phyloP scores from a whole-genome alignment of 192 early-diverging fungal genomes.

The Rhizophagus sp. region DNA sequence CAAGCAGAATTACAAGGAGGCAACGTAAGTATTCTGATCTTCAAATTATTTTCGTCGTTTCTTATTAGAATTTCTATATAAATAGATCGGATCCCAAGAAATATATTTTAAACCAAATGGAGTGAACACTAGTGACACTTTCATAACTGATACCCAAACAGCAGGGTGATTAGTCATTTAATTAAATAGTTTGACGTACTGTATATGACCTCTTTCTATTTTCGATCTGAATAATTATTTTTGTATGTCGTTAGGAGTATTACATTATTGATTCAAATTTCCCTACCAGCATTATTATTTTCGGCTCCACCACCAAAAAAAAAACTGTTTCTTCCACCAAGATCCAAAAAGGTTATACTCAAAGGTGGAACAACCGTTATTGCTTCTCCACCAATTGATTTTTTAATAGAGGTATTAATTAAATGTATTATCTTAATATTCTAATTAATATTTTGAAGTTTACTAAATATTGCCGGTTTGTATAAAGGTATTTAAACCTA shows the following conservation, averaged over 20 bases:
- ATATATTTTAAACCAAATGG: constrained; percentile 12
- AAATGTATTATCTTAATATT: background rate
- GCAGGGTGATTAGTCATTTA: background rate
- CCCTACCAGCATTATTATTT: constrained; percentile 42
- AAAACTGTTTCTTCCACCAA: background rate
- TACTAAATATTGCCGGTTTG: background rate
- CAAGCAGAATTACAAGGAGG: constrained; percentile 32
- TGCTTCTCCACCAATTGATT: constrained; percentile 32
- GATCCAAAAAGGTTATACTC: constrained; percentile 32
- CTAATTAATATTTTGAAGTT: background rate
- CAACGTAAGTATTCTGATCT: background rate
- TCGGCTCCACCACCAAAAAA: constrained; percentile 14
- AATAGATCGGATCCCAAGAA: constrained; percentile 16
- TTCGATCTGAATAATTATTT: background rate
- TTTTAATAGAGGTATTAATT: constrained; percentile 12
- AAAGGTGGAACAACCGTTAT: constrained; percentile 40
- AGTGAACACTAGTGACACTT: background rate
- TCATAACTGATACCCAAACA: constrained; percentile 16
- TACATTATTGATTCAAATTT: constrained; percentile 39
- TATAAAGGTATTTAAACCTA: constrained; percentile 29
- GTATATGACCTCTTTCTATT: too few relatives aligned
- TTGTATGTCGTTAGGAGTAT: constrained; percentile 25
- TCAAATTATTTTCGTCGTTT: background rate
- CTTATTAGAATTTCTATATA: too few relatives aligned
- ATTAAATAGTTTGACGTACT: background rate